Evolutionary conservation across 495 filamentous ascomycete genomes (phyloP).

Genomic region (Penicillium crystallinum): DNA sequence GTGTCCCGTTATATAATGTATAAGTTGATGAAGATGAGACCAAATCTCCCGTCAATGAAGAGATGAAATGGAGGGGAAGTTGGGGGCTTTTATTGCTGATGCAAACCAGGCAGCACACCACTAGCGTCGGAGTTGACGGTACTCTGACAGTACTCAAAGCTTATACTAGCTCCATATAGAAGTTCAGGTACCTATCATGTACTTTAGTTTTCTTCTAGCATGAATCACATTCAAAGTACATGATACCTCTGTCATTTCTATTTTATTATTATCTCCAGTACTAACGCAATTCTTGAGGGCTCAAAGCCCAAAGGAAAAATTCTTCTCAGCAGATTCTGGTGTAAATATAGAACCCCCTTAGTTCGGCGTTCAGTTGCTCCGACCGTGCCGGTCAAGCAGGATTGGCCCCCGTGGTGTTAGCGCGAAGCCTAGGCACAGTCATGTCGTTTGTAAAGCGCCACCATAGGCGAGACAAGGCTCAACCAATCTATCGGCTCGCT

Average conservation of each 20-base stretch:
- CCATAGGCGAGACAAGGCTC: not conserved
- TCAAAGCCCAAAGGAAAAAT: no score
- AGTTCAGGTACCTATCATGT: not conserved
- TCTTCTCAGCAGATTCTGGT: not conserved
- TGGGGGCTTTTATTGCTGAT: conserved; percentile 6
- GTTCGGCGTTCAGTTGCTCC: not conserved
- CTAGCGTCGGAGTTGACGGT: conserved; percentile 5
- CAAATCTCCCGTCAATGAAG: not conserved
- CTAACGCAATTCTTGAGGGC: no score
- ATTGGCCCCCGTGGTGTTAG: not conserved
- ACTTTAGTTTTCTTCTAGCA: not conserved
- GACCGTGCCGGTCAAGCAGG: not conserved
- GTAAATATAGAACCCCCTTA: conserved; percentile 8
- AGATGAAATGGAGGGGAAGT: not conserved
- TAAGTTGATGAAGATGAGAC: not conserved
- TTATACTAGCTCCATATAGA: not conserved
- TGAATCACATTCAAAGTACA: not conserved
- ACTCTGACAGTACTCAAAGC: not conserved
- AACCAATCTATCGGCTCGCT: not conserved
- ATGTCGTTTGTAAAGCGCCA: not conserved
- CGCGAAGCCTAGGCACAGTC: not conserved
- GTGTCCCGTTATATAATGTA: not conserved
- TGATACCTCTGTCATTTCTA: no score
- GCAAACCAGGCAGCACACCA: conserved; percentile 7
- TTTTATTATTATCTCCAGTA: no score